A percentile compares a stretch with the other conserved stretches of the same genome.
These are phyloP conservation scores for Amylocarpus encephaloides DNA, from an alignment of 2,329 filamentous ascomycete species.

Conservation along the genomic window DNA sequence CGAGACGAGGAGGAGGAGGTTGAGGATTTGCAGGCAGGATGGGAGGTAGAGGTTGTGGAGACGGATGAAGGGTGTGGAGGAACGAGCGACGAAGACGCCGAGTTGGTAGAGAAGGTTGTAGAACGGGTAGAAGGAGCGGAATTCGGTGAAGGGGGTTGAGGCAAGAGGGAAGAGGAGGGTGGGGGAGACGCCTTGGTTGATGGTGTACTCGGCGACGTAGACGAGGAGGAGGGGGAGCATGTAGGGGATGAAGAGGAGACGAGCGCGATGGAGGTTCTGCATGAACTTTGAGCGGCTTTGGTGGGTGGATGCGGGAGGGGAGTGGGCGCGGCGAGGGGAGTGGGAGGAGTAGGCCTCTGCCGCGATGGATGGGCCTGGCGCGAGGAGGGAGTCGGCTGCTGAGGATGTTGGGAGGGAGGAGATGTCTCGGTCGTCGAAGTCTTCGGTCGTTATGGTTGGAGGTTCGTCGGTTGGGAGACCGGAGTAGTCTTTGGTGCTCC, in stretches of 20 bases:
- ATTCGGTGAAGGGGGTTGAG: slow-evolving; percentile 70
- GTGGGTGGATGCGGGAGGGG: slow-evolving; percentile 1
- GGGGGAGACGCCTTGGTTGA: slow-evolving; percentile 90
- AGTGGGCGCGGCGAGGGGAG: slow-evolving; percentile 13
- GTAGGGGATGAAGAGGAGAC: slow-evolving; percentile 64
- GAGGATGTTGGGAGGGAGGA: slow-evolving; percentile 33
- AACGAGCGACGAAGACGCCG: slow-evolving; percentile 90
- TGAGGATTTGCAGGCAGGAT: slow-evolving; percentile 73
- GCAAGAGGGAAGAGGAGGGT: slow-evolving; percentile 80
- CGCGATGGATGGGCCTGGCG: slow-evolving; percentile 37
- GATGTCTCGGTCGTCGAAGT: slow-evolving; percentile 34
- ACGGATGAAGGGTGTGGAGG: slow-evolving; percentile 80
- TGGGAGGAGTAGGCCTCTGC: slow-evolving; percentile 36
- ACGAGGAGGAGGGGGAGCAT: slow-evolving; percentile 91
- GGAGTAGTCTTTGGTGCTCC: slow-evolving; percentile 46
- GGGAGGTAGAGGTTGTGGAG: slow-evolving; percentile 77
- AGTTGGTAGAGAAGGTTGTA: slow-evolving; percentile 94
- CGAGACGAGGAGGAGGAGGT: slow-evolving; percentile 64
- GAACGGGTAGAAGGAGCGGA: slow-evolving; percentile 85
- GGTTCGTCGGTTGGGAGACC: slow-evolving; percentile 40
- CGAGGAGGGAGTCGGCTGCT: slow-evolving; percentile 44
- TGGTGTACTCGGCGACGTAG: slow-evolving; percentile 94
- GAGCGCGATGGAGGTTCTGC: slow-evolving; percentile 58
- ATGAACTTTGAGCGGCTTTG: slow-evolving; percentile 29
- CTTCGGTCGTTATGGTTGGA: slow-evolving; percentile 17